Base-by-base conservation (phyloP, 768 basidiomycete genomes). In the Terana coerulea region DNA sequence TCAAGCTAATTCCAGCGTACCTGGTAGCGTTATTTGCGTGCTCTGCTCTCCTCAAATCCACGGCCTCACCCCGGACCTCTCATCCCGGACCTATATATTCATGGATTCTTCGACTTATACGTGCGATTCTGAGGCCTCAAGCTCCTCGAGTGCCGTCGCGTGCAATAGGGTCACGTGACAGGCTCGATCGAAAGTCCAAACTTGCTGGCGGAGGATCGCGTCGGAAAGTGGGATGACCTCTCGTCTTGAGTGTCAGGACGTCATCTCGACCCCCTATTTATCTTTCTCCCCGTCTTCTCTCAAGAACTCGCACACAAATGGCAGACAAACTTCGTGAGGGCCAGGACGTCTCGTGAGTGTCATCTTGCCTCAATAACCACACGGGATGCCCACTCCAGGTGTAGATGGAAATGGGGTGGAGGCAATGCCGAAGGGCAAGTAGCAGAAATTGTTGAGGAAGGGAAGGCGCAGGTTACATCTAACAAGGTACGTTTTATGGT, bases 401-500 rank as follows among this genome's bases (percentile, higher is more conserved):
- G 9, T 28, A 73, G 72, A 10, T 72, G 72, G 69, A 63, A 61
- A 8, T 73, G 72, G 68, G 72, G 72, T 6, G 49, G 55, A 7
- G 64, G 66, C 6, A 59, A 63, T 40, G 54, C 63, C 3, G 49
- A 62, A 14, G 74, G 75, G 0, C 68, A 59, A 51, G 66, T 78
- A 1, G 66, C 63, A 1, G 72, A 72, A 45, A 64, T 78, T 42
- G 70, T 75, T 8, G 64, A 69, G 36, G 69, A 73, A 22, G 76
- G 75, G 1, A 67, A 70, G 50, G 74, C 70, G 2, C 54, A 73
- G 53, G 73, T 78, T 21, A 73, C 67, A 12, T 76, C 72, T 37
- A 75, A 75, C 34, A 76, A 77, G 70, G 77, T 66, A 22, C 8
- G 50, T 30, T n/a, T n/a, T n/a, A n/a, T n/a, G n/a, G n/a, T 8